A percentile compares a stretch with the other conserved stretches of the same genome.
phyloP scores from a whole-genome alignment of 2,329 filamentous ascomycete genomes.

The Blastomyces silverae region DNA sequence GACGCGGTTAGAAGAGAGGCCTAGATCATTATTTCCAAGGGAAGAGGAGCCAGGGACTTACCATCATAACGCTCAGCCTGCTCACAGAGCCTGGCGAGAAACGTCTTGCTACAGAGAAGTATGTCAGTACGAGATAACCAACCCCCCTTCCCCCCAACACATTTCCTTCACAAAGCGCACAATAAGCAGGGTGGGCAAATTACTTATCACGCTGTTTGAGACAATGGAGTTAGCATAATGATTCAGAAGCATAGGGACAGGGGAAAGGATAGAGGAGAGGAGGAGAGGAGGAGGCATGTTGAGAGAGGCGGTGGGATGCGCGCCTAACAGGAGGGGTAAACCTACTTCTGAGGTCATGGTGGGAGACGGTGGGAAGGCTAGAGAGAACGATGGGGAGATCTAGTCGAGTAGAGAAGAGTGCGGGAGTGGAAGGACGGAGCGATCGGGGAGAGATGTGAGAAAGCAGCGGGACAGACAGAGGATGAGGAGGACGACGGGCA shows the following conservation, averaged over 20 bases:
- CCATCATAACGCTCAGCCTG: constrained; percentile 99
- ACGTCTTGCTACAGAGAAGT: constrained; percentile 73
- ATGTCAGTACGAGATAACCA: constrained; percentile 36
- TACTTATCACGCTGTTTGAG: constrained; percentile 62
- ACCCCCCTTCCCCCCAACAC: constrained; percentile 8
- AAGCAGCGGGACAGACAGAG: neutral
- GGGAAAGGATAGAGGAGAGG: constrained; percentile 15
- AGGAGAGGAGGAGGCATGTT: constrained; percentile 21
- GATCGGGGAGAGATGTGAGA: neutral
- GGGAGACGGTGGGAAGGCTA: constrained; percentile 47
- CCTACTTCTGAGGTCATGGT: constrained; percentile 59
- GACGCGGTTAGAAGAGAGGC: constrained; percentile 20
- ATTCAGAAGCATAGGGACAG: constrained; percentile 35
- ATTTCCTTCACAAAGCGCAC: constrained; percentile 14
- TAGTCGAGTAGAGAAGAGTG: neutral
- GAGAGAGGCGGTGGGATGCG: constrained; percentile 24
- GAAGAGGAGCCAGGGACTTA: constrained; percentile 36
- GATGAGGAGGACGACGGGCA: neutral
- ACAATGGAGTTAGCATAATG: constrained; percentile 27
- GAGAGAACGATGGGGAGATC: neutral
- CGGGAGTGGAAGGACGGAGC: neutral
- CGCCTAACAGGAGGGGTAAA: constrained; percentile 31
- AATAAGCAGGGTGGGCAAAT: constrained; percentile 31
- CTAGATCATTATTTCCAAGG: constrained; percentile 5
- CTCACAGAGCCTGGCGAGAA: constrained; percentile 99